These are phyloP conservation scores for Nymphaea thermarum DNA, from an alignment of 164 flowering plant species.

Conservation along the genomic window DNA sequence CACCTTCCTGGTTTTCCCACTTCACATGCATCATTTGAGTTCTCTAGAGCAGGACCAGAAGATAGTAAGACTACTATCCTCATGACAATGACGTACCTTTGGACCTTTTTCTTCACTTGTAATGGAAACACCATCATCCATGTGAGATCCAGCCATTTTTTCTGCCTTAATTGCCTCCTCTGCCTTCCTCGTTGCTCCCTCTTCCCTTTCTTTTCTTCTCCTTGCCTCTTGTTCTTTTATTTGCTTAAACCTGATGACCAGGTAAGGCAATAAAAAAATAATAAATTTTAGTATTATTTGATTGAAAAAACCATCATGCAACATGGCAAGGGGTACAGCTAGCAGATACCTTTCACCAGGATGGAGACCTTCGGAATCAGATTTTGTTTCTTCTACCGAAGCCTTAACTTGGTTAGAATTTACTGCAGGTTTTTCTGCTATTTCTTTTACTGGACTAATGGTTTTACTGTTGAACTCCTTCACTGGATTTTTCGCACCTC, in stretches of 20 bases:
- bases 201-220: conserved; percentile 50
- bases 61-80: too few species aligned
- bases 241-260: conserved; percentile 54
- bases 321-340: neutral
- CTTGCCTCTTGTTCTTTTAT: conserved; percentile 82
- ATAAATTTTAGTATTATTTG: neutral
- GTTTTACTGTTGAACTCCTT: conserved; percentile 23
- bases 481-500: conserved; percentile 62
- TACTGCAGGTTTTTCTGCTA: conserved; percentile 20
- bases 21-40: too few species aligned
- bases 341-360: conserved; percentile 78
- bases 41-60: too few species aligned
- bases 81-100: neutral
- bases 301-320: neutral
- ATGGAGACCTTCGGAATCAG: conserved; percentile 33
- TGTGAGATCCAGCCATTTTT: too few species aligned
- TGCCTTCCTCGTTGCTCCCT: conserved; percentile 38
- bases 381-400: conserved; percentile 24
- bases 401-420: conserved; percentile 11
- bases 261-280: neutral
- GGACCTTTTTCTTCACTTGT: neutral
- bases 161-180: conserved; percentile 19
- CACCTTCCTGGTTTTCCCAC: too few species aligned
- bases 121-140: neutral
- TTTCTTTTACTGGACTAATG: conserved; percentile 18